phyloP scores from a whole-genome alignment of 495 filamentous ascomycete species.

The Penicillium cosmopolitanum region DNA sequence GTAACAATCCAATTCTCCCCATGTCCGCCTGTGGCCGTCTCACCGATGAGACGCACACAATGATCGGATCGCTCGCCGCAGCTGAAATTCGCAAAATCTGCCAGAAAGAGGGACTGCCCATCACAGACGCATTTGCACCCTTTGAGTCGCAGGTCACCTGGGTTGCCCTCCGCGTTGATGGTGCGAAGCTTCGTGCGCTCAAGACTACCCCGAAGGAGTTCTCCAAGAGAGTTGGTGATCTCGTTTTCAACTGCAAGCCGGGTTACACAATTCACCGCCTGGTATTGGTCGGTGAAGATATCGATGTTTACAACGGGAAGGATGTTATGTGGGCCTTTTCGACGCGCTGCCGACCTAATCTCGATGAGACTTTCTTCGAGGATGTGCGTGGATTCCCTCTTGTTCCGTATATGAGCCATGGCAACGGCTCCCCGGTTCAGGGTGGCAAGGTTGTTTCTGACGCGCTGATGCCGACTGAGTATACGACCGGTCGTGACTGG shows the following conservation, averaged over 20 bases:
- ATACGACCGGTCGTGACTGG: slow-evolving; percentile 38
- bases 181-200: slow-evolving; percentile 30
- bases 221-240: slow-evolving; percentile 33
- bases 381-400: slow-evolving; percentile 44
- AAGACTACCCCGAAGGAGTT: slow-evolving; percentile 37
- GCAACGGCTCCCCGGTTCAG: slow-evolving; percentile 24
- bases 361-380: slow-evolving; percentile 43
- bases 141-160: slow-evolving; percentile 48
- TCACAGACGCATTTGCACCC: slow-evolving; percentile 41
- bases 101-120: slow-evolving; percentile 36
- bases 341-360: slow-evolving; percentile 41
- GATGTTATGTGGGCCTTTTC: slow-evolving; percentile 50
- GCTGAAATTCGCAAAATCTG: slow-evolving; percentile 45
- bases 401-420: slow-evolving; percentile 44
- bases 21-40: slow-evolving; percentile 37
- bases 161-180: slow-evolving; percentile 43
- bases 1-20: slow-evolving; percentile 42
- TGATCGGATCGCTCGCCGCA: slow-evolving; percentile 43
- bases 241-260: slow-evolving; percentile 43
- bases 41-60: slow-evolving; percentile 44
- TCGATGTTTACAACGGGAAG: slow-evolving; percentile 39
- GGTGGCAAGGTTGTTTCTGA: slow-evolving; percentile 48
- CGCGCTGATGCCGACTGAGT: slow-evolving; percentile 41
- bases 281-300: slow-evolving; percentile 43
- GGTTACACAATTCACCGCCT: slow-evolving; percentile 44